These are phyloP conservation scores for Solanum sitiens DNA, from an alignment of 257 asterid species.

Conservation along the genomic window DNA sequence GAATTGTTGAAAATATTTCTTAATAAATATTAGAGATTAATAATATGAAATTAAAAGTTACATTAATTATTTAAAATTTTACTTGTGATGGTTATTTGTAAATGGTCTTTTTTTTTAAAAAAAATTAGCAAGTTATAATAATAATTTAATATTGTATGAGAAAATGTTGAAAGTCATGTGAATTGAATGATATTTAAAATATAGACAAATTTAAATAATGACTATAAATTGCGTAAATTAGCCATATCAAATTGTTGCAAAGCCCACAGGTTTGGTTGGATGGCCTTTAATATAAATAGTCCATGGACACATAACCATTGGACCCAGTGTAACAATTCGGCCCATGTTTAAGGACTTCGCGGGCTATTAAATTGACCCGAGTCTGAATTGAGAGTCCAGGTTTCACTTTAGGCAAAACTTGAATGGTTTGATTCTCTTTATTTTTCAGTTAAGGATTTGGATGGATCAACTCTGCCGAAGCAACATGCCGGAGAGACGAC, in stretches of 20 bases:
- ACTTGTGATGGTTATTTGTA: background rate
- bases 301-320: background rate
- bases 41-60: background rate
- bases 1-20: background rate
- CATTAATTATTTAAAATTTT: background rate
- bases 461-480: background rate
- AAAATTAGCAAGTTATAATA: too few species aligned
- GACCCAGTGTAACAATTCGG: background rate
- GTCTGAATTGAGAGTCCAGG: background rate
- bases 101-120: background rate
- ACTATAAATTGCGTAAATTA: background rate
- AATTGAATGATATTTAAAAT: too few species aligned
- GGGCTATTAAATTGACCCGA: background rate
- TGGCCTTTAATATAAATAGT: background rate
- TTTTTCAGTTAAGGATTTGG: background rate
- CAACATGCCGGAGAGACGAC: background rate
- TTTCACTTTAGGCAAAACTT: background rate
- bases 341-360: background rate
- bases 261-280: background rate
- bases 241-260: background rate
- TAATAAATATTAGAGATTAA: background rate
- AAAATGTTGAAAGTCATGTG: background rate
- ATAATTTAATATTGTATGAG: background rate
- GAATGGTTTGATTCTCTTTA: background rate
- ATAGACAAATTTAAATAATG: background rate